These are phyloP conservation scores for Penicillium sp. DNA, from an alignment of 2,329 filamentous ascomycete genomes.

Conservation along the genomic window DNA sequence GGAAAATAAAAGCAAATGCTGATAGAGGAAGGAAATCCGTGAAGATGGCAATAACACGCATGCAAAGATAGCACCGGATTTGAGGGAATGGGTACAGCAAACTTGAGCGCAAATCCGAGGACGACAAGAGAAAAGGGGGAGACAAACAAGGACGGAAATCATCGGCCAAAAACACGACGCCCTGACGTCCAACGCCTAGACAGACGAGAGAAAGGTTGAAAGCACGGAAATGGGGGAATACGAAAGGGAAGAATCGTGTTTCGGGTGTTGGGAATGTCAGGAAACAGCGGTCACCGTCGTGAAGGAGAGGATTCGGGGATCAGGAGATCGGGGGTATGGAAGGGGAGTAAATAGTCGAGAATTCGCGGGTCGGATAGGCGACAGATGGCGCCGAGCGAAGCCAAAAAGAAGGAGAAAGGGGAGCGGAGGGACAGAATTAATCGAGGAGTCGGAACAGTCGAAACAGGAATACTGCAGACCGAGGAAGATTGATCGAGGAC, in stretches of 20 bases:
- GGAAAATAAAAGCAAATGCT: slow-evolving; percentile 11
- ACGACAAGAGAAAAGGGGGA: slow-evolving; percentile 11
- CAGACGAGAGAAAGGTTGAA: slow-evolving; percentile 28
- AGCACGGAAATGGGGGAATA: slow-evolving; percentile 14
- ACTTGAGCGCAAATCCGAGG: neutral
- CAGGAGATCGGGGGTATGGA: neutral
- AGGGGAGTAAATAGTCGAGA: neutral
- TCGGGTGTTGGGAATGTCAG: neutral
- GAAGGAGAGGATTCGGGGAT: slow-evolving; percentile 13
- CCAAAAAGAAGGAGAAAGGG: slow-evolving; percentile 8
- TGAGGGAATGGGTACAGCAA: neutral
- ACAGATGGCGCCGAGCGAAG: slow-evolving; percentile 10
- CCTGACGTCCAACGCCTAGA: slow-evolving; percentile 38
- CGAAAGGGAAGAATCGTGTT: neutral
- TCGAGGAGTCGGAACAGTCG: neutral
- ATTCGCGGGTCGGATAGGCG: slow-evolving; percentile 3
- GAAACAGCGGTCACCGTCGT: slow-evolving; percentile 15
- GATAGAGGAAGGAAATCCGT: neutral
- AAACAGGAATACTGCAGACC: neutral
- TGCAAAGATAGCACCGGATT: neutral
- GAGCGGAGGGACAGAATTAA: neutral
- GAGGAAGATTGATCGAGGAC: neutral
- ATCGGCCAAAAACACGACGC: slow-evolving; percentile 36
- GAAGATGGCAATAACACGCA: slow-evolving; percentile 1
- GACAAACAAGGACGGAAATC: slow-evolving; percentile 15